Percentiles rank a stretch among this genome's conserved stretches.
Conservation (phyloP, 208 protist species). For the Leishmania lainsoni region DNA sequence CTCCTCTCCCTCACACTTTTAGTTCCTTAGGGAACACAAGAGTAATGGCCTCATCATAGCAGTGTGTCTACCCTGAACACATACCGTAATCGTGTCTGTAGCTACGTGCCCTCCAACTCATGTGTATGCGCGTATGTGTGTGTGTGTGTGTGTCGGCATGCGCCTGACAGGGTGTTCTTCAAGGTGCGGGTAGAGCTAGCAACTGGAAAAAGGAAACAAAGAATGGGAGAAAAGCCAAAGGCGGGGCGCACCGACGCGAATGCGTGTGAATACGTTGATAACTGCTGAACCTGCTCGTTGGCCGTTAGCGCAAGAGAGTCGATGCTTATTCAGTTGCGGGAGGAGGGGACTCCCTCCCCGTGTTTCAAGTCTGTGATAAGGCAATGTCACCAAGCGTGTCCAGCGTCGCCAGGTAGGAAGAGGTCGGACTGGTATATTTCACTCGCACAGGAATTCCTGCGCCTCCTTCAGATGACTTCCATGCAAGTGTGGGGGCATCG, state of each 20-base stretch:
- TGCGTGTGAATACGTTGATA: too few species aligned
- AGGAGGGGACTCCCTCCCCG: not conserved
- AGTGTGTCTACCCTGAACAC: not conserved
- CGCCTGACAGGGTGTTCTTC: constrained; percentile 12
- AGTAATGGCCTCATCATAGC: too few species aligned
- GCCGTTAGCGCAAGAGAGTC: too few species aligned
- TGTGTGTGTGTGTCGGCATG: not conserved
- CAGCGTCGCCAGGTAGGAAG: not conserved
- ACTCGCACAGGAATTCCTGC: not conserved
- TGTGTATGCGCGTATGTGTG: not conserved
- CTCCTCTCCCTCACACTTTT: too few species aligned
- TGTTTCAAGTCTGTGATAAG: not conserved
- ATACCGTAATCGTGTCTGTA: not conserved
- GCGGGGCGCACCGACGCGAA: too few species aligned
- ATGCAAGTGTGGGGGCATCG: not conserved
- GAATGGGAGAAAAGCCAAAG: not conserved
- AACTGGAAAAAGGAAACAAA: not conserved
- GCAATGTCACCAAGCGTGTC: not conserved
- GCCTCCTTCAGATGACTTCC: not conserved
- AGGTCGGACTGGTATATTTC: not conserved
- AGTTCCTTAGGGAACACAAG: too few species aligned
- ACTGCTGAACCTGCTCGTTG: too few species aligned
- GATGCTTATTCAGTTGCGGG: too few species aligned
- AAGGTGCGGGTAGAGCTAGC: not conserved
- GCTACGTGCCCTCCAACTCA: not conserved